These are phyloP conservation scores for Saccharomyces pastorianus DNA, from an alignment of 1,139 yeast genomes.

Conservation along the genomic window DNA sequence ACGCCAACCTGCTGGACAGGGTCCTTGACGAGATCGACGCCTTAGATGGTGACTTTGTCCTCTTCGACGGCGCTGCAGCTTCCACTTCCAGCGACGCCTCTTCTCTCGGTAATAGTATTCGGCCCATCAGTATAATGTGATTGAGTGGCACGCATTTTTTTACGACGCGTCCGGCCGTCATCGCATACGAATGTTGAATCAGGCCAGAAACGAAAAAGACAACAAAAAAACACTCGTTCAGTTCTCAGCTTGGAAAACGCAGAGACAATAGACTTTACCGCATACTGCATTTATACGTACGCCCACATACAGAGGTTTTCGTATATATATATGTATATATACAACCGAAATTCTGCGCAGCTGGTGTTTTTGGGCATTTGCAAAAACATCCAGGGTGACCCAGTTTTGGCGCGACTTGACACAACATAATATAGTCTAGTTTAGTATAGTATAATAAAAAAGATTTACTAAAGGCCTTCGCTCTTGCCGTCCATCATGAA, in stretches of 20 bases:
- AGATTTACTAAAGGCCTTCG: background rate
- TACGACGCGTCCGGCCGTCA: background rate
- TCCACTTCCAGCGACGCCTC: background rate
- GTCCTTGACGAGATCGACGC: slow-evolving; percentile 11
- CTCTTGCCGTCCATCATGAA: background rate
- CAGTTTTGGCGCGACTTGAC: background rate
- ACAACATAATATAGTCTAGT: background rate
- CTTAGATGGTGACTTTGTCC: background rate
- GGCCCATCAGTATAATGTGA: background rate
- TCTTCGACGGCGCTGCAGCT: background rate
- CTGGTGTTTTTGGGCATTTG: background rate
- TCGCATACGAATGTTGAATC: slow-evolving; percentile 1
- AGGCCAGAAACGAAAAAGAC: background rate
- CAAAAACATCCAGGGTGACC: background rate
- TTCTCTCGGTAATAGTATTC: background rate
- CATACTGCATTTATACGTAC: background rate
- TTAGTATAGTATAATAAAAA: background rate
- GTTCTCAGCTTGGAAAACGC: background rate
- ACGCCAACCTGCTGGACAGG: slow-evolving; percentile 23
- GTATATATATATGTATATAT: background rate
- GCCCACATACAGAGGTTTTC: background rate
- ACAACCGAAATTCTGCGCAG: background rate
- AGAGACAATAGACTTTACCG: background rate
- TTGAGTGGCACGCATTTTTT: background rate
- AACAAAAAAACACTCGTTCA: background rate